Percentiles rank a stretch among this genome's conserved stretches.
Evolutionary conservation across 306 rosid genomes (phyloP).

Genomic region (Hippophae tibetana): DNA sequence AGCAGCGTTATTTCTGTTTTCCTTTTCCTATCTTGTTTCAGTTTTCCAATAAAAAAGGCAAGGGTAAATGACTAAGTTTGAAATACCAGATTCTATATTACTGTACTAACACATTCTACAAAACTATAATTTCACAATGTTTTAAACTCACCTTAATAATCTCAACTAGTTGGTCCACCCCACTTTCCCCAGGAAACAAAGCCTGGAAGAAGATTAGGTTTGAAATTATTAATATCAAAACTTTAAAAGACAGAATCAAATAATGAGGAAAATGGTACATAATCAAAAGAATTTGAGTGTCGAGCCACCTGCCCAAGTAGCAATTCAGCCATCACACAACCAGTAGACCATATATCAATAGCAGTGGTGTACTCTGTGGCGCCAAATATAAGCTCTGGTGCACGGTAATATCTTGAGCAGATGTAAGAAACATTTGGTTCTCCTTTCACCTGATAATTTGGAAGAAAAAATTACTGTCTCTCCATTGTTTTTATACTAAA

Average conservation of each 20-base stretch:
- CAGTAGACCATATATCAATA: conserved; percentile 97
- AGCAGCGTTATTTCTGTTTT: too few relatives aligned
- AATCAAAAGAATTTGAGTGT: conserved; percentile 14
- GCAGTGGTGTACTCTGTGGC: conserved; percentile 98
- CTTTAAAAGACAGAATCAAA: background rate
- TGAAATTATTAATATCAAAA: conserved; percentile 9
- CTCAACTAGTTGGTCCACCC: conserved; percentile 98
- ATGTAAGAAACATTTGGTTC: conserved; percentile 98
- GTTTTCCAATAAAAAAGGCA: too few relatives aligned
- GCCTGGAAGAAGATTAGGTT: conserved; percentile 56
- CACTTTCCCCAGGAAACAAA: conserved; percentile 97
- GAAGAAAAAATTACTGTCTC: conserved; percentile 15
- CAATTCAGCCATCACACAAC: conserved; percentile 97
- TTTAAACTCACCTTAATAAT: conserved; percentile 66
- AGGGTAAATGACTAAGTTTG: background rate
- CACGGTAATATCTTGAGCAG: conserved; percentile 98
- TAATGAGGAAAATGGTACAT: conserved; percentile 1
- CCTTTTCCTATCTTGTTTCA: too few relatives aligned
- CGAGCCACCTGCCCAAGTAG: conserved; percentile 88
- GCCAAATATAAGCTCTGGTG: conserved; percentile 97
- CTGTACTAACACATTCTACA: background rate
- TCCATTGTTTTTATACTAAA: background rate
- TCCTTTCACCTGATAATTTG: conserved; percentile 79
- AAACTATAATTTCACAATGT: background rate
- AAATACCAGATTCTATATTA: conserved; percentile 1